Evolutionary conservation across 495 filamentous ascomycete species (phyloP).

Genomic region (Penicillium desertorum): DNA sequence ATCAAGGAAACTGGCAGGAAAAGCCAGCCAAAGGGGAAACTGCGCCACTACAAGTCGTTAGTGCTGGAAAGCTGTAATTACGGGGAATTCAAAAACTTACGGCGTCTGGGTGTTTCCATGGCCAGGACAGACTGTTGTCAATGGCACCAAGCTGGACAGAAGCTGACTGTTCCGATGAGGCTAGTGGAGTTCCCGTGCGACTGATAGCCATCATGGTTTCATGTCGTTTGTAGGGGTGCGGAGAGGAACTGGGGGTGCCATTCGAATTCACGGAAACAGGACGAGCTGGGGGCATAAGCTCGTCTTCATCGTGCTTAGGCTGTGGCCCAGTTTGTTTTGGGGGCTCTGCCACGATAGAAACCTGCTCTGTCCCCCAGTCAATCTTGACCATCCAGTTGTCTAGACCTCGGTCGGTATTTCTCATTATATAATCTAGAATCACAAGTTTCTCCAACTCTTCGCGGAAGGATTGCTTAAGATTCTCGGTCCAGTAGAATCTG

Average conservation of each 20-base stretch:
- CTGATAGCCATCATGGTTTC: conserved; percentile 80
- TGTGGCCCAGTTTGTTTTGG: conserved; percentile 58
- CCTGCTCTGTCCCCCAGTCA: conserved; percentile 76
- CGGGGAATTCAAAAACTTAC: conserved; percentile 40
- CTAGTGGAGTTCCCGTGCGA: conserved; percentile 57
- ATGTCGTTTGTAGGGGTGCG: conserved; percentile 72
- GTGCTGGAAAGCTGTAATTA: background rate
- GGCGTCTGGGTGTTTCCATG: conserved; percentile 98
- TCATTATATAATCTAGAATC: conserved; percentile 98
- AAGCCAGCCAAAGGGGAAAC: conserved; percentile 97
- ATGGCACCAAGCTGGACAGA: conserved; percentile 87
- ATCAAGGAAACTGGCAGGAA: conserved; percentile 96
- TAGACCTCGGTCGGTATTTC: conserved; percentile 93
- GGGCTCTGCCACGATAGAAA: conserved; percentile 81
- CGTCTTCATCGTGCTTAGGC: conserved; percentile 47
- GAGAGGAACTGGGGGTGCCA: conserved; percentile 34
- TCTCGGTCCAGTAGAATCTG: conserved; percentile 83
- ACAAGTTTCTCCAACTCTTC: conserved; percentile 97
- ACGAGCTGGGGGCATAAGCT: conserved; percentile 54
- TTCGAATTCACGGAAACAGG: conserved; percentile 54
- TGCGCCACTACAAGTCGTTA: conserved; percentile 60
- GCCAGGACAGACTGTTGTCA: conserved; percentile 97
- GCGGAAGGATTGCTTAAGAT: conserved; percentile 84
- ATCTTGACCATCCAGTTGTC: conserved; percentile 99
- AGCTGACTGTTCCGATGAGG: conserved; percentile 45